Conservation (phyloP, 257 asterid genomes). For the Solanum sejunctum region DNA sequence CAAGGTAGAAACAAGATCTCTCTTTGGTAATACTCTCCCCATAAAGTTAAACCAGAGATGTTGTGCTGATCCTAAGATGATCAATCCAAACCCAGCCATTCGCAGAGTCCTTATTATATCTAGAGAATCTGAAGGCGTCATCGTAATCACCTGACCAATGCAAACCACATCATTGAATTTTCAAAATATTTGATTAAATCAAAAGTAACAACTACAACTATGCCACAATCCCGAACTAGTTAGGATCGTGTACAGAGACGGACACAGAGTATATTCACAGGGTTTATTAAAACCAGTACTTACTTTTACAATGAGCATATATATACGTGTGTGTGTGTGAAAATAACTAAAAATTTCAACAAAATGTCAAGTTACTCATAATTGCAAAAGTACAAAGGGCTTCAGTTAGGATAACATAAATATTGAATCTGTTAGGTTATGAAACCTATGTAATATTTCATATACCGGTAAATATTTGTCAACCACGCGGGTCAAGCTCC, state of each 20-base stretch:
- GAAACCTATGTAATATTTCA: too few species aligned
- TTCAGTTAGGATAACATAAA: not conserved
- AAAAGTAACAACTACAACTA: not conserved
- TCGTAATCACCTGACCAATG: slow-evolving; percentile 42
- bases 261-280: not conserved
- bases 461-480: too few species aligned
- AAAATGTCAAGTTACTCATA: not conserved
- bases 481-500: too few species aligned
- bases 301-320: not conserved
- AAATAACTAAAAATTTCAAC: not conserved
- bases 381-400: not conserved
- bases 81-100: slow-evolving; percentile 70
- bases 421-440: not conserved
- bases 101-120: slow-evolving; percentile 52
- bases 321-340: not conserved
- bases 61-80: slow-evolving; percentile 65
- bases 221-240: not conserved
- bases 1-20: slow-evolving; percentile 51
- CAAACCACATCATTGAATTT: not conserved
- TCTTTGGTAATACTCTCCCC: slow-evolving; percentile 44
- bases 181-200: not conserved
- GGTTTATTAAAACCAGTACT: too few species aligned
- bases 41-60: slow-evolving; percentile 75
- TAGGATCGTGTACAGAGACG: not conserved
- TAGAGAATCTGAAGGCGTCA: slow-evolving; percentile 37